phyloP scores from a whole-genome alignment of 2,329 filamentous ascomycete genomes.

The Scedosporium boydii region DNA sequence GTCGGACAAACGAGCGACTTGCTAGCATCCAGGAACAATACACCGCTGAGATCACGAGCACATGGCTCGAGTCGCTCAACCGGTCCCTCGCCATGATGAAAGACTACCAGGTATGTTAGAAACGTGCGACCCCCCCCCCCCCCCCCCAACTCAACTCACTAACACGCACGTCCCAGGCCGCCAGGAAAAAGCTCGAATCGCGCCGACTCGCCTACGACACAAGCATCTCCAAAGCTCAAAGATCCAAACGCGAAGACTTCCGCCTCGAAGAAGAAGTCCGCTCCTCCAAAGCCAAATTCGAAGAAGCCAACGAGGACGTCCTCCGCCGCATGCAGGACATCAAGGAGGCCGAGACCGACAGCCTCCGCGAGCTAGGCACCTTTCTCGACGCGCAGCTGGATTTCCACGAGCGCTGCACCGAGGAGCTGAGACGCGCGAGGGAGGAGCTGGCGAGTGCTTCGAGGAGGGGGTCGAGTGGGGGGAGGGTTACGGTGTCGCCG shows the following conservation, averaged over 20 bases:
- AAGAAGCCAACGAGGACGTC: conserved; percentile 90
- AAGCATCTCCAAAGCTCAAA: conserved; percentile 81
- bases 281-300: conserved; percentile 87
- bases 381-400: conserved; percentile 85
- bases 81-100: conserved; percentile 90
- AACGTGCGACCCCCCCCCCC: no score
- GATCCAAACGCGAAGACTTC: conserved; percentile 89
- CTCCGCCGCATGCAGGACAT: conserved; percentile 91
- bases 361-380: conserved; percentile 64
- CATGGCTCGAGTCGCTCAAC: conserved; percentile 88
- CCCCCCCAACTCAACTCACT: conserved; percentile 3
- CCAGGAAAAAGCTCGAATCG: conserved; percentile 89
- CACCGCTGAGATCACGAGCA: conserved; percentile 64
- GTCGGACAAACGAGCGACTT: conserved; percentile 79
- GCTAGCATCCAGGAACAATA: conserved; percentile 80
- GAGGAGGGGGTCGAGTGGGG: conserved; percentile 14
- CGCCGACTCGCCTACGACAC: conserved; percentile 86
- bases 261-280: conserved; percentile 87
- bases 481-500: conserved; percentile 9
- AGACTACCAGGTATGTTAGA: conserved; percentile 69
- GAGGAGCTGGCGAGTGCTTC: conserved; percentile 31
- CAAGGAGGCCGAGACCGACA: conserved; percentile 81
- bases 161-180: conserved; percentile 36
- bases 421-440: conserved; percentile 58
- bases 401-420: conserved; percentile 83